Evolutionary conservation across 805 yeast species (phyloP).

Genomic region (Candida sithepensis): DNA sequence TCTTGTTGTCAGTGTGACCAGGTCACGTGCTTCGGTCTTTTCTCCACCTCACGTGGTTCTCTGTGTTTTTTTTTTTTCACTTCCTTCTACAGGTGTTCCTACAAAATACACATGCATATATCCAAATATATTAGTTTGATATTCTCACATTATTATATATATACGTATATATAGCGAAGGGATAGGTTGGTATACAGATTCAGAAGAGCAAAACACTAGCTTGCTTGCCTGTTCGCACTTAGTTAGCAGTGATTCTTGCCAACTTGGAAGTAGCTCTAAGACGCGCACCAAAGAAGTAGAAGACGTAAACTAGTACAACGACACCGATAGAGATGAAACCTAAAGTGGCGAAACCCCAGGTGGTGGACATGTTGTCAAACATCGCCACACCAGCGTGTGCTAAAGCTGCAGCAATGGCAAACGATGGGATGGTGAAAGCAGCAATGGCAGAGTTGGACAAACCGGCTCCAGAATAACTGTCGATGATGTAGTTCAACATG

Average conservation of each 20-base stretch:
- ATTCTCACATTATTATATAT: neutral
- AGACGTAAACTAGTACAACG: conserved; percentile 31
- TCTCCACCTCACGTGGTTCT: no score
- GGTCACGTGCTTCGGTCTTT: no score
- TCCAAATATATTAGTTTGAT: neutral
- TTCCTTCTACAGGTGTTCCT: no score
- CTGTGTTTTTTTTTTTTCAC: no score
- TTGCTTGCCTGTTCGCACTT: no score
- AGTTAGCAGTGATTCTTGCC: conserved; percentile 18
- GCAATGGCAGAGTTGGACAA: conserved; percentile 34
- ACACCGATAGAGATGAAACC: conserved; percentile 32
- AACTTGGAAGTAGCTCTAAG: conserved; percentile 29
- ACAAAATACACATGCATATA: no score
- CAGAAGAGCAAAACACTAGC: no score
- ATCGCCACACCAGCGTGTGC: conserved; percentile 38
- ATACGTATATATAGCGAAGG: neutral
- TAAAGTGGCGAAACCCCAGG: conserved; percentile 33
- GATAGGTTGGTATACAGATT: neutral
- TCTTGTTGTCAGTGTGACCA: no score
- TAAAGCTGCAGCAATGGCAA: conserved; percentile 33
- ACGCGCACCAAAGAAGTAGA: conserved; percentile 32
- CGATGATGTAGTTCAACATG: conserved; percentile 34
- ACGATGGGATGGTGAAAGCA: conserved; percentile 35
- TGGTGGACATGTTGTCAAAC: conserved; percentile 34
- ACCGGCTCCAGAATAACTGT: conserved; percentile 32